Conservation (phyloP, 495 filamentous ascomycete genomes). For the Sporormia fimetaria region DNA sequence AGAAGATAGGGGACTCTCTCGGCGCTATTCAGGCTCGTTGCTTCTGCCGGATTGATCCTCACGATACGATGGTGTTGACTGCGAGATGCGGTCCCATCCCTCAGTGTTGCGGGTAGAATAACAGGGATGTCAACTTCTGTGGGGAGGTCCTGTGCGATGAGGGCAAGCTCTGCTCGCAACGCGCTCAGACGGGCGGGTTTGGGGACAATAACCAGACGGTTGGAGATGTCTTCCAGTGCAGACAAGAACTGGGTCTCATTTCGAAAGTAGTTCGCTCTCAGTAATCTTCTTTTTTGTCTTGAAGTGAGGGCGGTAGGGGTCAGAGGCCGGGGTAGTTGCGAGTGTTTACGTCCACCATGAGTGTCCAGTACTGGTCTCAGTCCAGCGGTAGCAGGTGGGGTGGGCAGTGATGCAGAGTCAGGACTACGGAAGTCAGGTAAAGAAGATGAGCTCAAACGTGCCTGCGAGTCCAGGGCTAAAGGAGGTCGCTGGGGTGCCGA, state of each 20-base stretch:
- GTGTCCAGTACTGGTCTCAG: conserved; percentile 40
- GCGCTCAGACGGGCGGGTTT: conserved; percentile 66
- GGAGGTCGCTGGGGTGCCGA: conserved; percentile 16
- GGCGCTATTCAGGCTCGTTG: conserved; percentile 66
- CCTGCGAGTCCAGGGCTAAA: conserved; percentile 16
- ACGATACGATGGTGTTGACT: conserved; percentile 66
- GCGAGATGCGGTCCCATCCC: conserved; percentile 49
- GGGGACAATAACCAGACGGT: conserved; percentile 59
- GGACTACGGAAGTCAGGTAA: conserved; percentile 45
- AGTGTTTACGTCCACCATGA: conserved; percentile 36
- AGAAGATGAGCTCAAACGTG: conserved; percentile 52
- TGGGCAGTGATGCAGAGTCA: conserved; percentile 36
- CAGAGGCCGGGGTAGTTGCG: conserved; percentile 36
- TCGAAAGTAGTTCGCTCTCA: conserved; percentile 63
- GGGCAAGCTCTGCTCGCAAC: conserved; percentile 59
- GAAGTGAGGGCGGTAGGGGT: conserved; percentile 44
- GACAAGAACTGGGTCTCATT: conserved; percentile 60
- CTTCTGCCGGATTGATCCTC: conserved; percentile 63
- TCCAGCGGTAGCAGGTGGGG: conserved; percentile 29
- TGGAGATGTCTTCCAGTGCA: conserved; percentile 66
- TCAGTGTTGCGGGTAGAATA: conserved; percentile 56
- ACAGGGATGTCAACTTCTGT: conserved; percentile 68
- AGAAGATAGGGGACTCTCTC: conserved; percentile 67
- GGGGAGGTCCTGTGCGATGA: conserved; percentile 61
- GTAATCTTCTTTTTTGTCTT: conserved; percentile 47